A percentile compares a stretch with the other conserved stretches of the same genome.
Evolutionary conservation across 139 green algal genomes (phyloP).

Genomic region (Coelastrella sp.): DNA sequence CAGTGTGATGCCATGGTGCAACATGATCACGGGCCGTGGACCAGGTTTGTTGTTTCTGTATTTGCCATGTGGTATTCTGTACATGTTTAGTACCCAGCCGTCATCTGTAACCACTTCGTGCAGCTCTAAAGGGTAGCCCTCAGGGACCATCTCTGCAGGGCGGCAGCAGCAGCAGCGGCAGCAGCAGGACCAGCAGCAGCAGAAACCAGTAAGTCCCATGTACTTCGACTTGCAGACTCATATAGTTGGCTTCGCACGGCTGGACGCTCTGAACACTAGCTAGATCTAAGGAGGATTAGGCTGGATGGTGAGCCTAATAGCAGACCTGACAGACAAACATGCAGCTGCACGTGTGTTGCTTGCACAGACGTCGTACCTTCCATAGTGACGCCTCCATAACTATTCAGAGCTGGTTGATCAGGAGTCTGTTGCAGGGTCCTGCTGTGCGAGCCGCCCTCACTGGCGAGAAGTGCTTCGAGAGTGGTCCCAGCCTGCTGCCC

Average conservation of each 20-base stretch:
- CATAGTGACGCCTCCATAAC: constrained; percentile 13
- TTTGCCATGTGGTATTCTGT: constrained; percentile 60
- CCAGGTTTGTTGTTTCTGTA: not conserved
- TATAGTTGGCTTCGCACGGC: not conserved
- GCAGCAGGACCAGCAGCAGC: not conserved
- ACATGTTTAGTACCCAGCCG: constrained; percentile 67
- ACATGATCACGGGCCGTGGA: constrained; percentile 67
- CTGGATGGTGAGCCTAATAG: too few species aligned
- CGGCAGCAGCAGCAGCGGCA: not conserved
- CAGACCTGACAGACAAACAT: not conserved
- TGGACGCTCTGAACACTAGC: too few species aligned
- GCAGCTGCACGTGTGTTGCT: too few species aligned
- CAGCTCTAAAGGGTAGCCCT: constrained; percentile 72
- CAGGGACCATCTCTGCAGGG: constrained; percentile 53
- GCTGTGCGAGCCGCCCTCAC: not conserved
- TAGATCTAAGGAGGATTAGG: too few species aligned
- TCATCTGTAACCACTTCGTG: constrained; percentile 65
- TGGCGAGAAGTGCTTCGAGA: not conserved
- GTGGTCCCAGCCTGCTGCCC: not conserved
- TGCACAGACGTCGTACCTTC: not conserved
- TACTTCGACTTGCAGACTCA: too few species aligned
- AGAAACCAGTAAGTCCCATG: too few species aligned
- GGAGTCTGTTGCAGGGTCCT: constrained; percentile 14
- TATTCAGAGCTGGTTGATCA: constrained; percentile 1
- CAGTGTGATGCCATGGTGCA: constrained; percentile 86